A percentile compares a stretch with the other conserved stretches of the same genome.
Conservation (phyloP, 371 early-diverging fungal genomes). For the Mucor racemosus region DNA sequence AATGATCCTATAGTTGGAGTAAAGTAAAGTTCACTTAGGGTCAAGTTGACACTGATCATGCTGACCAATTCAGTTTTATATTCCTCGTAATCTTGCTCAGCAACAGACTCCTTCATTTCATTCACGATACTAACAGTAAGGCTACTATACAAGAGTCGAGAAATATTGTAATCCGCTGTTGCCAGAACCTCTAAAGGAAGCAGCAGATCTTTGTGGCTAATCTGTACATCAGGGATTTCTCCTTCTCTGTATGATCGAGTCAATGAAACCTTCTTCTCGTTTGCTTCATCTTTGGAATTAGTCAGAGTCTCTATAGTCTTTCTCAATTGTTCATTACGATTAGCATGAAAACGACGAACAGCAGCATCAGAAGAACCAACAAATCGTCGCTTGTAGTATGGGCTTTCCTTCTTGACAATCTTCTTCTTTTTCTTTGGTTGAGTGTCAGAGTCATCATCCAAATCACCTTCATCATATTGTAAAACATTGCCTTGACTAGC, state of each 20-base stretch:
- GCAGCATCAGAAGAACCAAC: slow-evolving; percentile 4
- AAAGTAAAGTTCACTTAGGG: slow-evolving; percentile 37
- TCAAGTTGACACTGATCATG: slow-evolving; percentile 34
- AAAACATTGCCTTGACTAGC: neutral
- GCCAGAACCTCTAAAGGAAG: slow-evolving; percentile 69
- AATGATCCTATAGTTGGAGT: slow-evolving; percentile 62
- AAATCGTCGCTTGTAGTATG: slow-evolving; percentile 14
- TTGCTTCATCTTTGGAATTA: slow-evolving; percentile 49
- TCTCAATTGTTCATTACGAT: slow-evolving; percentile 42
- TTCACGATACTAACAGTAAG: slow-evolving; percentile 50
- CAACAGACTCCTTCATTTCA: slow-evolving; percentile 27
- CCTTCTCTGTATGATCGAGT: slow-evolving; percentile 72
- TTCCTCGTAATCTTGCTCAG: slow-evolving; percentile 19
- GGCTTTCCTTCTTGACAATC: neutral
- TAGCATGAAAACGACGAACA: slow-evolving; percentile 25
- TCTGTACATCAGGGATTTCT: slow-evolving; percentile 81
- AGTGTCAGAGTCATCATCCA: neutral
- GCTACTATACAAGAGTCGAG: slow-evolving; percentile 58
- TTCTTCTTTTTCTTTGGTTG: neutral
- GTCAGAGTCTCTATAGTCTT: slow-evolving; percentile 20
- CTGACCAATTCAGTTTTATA: slow-evolving; percentile 38
- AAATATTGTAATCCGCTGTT: slow-evolving; percentile 66
- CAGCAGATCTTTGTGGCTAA: slow-evolving; percentile 64
- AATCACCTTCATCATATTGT: too few species aligned
- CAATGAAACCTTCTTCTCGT: slow-evolving; percentile 59